Conservation (phyloP, 1,284 basidiomycete species). For the Malassezia caprae region DNA sequence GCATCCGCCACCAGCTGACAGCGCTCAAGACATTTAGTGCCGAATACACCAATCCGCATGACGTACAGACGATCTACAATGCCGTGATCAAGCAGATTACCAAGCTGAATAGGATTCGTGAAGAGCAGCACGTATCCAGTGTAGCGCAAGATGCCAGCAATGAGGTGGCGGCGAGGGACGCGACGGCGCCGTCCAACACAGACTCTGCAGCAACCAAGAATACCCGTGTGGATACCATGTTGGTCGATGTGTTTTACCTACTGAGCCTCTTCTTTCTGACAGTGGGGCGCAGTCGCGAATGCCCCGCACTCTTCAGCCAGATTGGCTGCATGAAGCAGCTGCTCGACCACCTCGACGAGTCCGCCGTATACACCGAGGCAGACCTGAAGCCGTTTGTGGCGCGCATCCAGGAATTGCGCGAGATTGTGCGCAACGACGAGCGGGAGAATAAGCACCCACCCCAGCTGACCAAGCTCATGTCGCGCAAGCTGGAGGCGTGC, state of each 20-base stretch:
- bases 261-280: constrained; percentile 48
- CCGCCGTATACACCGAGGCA: constrained; percentile 45
- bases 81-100: constrained; percentile 85
- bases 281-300: constrained; percentile 43
- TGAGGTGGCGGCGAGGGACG: background rate
- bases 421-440: constrained; percentile 40
- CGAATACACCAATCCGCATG: constrained; percentile 78
- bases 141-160: constrained; percentile 11
- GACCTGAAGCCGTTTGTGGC: constrained; percentile 42
- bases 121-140: constrained; percentile 49
- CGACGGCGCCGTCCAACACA: constrained; percentile 4
- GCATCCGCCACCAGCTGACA: constrained; percentile 74
- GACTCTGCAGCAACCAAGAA: constrained; percentile 19
- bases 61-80: constrained; percentile 87
- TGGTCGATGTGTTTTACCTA: constrained; percentile 46
- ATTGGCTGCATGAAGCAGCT: constrained; percentile 47
- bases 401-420: constrained; percentile 38
- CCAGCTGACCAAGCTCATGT: constrained; percentile 78
- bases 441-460: constrained; percentile 71
- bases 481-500: constrained; percentile 80
- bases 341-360: constrained; percentile 45
- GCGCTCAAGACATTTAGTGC: constrained; percentile 78
- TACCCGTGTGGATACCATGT: constrained; percentile 46
- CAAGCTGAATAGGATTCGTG: constrained; percentile 79
- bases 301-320: constrained; percentile 43